Base-by-base conservation (phyloP, 2,329 filamentous ascomycete genomes). In the Microdochium nivale region DNA sequence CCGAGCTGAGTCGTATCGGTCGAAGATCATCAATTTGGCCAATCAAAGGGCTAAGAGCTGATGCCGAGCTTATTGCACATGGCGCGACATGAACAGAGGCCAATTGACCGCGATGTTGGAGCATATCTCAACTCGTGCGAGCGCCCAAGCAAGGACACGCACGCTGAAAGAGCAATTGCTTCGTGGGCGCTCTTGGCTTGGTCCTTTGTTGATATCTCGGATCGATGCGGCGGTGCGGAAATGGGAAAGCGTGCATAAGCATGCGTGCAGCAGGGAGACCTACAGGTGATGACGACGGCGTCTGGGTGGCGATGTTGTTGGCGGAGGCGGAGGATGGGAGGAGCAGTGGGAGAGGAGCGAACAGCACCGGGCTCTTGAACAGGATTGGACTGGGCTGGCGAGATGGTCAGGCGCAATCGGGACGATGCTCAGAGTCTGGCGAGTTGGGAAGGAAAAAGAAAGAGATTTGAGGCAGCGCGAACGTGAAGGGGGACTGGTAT, bases 391-490 rank as follows among this genome's bases (percentile, higher is more conserved):
- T 44, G 40, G 40, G 40, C 40, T 44, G 40, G 40, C 40, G 40
- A 23, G 40, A 21, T 14, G 46, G 11, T 27, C 48, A 47, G 51
- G 49, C 33, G 49, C 25, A 48, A 50, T 51, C 52, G 51, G 55
- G 52, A 52, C 54, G 49, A 58, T 51, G 55, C 58, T 57, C 63
- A 66, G 64, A 62, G 63, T 62, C 64, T 59, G 64, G 63, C 64
- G 64, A 63, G 64, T 64, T 65, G 55, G 58, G 53, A 56, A 50
- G 53, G 54, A 48, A 54, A 59, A 54, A 55, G 57, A 50, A 57
- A 53, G 57, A 23, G 21, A 44, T 23, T 44, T 13, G 40, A 23
- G 10, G 9, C 7, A 24, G 40, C 40, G 40, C 23, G 40, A 44
- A 16, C 40, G 40, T 44, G 40, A 44, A 16, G 40, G 40, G 33